Base-by-base conservation (phyloP, 1,284 basidiomycete genomes). In the Tylopilus orsonianus region DNA sequence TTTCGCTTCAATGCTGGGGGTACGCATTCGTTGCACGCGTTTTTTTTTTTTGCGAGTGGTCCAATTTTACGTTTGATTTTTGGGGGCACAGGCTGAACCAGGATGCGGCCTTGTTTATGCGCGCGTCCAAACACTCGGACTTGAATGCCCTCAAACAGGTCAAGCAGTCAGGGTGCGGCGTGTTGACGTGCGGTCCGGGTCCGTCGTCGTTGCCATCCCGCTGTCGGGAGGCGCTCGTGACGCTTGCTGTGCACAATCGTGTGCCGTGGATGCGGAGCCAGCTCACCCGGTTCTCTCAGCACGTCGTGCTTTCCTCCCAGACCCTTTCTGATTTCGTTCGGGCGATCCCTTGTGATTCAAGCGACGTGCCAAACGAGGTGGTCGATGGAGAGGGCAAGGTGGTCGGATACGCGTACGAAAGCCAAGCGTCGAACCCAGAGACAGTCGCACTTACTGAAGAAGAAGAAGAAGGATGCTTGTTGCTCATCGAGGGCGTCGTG, bases 221-320 rank as follows among this genome's bases (percentile, higher is more conserved):
- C 26, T 26, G 59, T 40, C 61, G 32, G n/a, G 71, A 81, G 36
- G 80, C 76, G 1, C 56, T 88, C 9, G 59, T 89, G 19, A 79
- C 75, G 26, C 59, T 85, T 24, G 80, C 83, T 8, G 68, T 87
- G 12, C 74, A 85, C 60, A 79, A 75, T 53, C 79, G 77, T 41
- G 67, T 83, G 18, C 60, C 75, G 10, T 87, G 83, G 81, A 72
- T 76, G n/a, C 75, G 76, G 44, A 78, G 77, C 43, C 74, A 78
- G 42, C 66, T 85, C n/a, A 71, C 72, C 36, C 80, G 84, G 24
- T 70, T 75, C 47, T 89, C 87, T 14, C 83, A 84, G 55, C 85
- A 89, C 59, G 76, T 75, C 13, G 60, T 87, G 6, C 61, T 85
- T 8, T 81, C 85, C n/a, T 83, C 80, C 1, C 85, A 90, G 56